Base-by-base conservation (phyloP, 2,329 filamentous ascomycete species). In the Sphaerulina populicola region DNA sequence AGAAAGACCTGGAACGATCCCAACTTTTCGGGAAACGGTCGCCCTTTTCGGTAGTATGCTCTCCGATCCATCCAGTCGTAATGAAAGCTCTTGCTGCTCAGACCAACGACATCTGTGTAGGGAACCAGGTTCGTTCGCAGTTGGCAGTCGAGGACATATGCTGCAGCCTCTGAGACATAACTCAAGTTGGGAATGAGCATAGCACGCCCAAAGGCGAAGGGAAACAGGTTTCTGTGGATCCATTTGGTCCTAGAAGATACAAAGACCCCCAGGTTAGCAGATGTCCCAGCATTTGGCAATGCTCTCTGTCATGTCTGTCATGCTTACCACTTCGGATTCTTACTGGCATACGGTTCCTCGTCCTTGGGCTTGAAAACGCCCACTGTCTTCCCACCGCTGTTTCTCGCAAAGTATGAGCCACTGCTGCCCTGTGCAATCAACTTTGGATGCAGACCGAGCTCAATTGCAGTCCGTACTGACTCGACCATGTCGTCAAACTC, bases 291-390 rank as follows among this genome's bases (percentile, higher is more conserved):
- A 27, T 27, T 41, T 41, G 10, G 10, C 31, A 11, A n/a, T n/a
- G 10, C 31, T 35, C 4, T n/a, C 10, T 9, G 12, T 18, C 18
- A n/a, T 35, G 12, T 33, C 11, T 11, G 31, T 35, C 9, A 18
- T 30, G 30, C 23, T 30, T 23, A 33, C 8, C 48, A 54, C 69
- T 98, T 98, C 5, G 93, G 93, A 66, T 98, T 98, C 60, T 88
- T 86, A 30, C 88, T 93, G 1, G 93, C 93, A 66, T 96, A 98
- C 0, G 93, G 93, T 69, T 98, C 94, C 72, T 98, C 93, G 62
- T 98, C 93, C 71, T 98, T 98, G 38, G 93, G 93, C 69, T 98
- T 98, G 73, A 98, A 98, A 4, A 98, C 93, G 33, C 90, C 93
- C 3, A 98, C 88, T 12, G 96, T 88, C 72, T 94, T 96, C 46